Conservation (phyloP, 768 basidiomycete genomes). For the Termitomyces sp. region DNA sequence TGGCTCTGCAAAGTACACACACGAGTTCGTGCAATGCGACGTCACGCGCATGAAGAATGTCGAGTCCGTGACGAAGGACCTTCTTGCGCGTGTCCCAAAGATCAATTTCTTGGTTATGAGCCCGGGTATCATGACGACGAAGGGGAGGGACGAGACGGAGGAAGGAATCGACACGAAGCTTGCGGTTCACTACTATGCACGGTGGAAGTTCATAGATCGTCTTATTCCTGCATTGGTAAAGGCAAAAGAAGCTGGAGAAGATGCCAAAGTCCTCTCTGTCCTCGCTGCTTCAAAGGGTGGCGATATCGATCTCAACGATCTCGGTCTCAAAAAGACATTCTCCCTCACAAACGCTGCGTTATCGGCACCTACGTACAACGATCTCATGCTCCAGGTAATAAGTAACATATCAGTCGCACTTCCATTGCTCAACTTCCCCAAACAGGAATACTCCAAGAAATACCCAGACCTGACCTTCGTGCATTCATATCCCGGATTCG, state of each 20-base stretch:
- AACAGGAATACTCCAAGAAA: slow-evolving; percentile 27
- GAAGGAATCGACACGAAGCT: slow-evolving; percentile 30
- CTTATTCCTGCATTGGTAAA: slow-evolving; percentile 36
- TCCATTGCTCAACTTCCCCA: neutral
- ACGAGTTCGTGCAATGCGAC: slow-evolving; percentile 44
- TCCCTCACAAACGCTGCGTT: slow-evolving; percentile 22
- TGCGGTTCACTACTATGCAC: slow-evolving; percentile 43
- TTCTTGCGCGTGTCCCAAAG: slow-evolving; percentile 30
- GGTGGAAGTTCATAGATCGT: slow-evolving; percentile 43
- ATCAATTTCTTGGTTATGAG: slow-evolving; percentile 46
- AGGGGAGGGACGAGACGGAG: slow-evolving; percentile 26
- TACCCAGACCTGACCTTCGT: slow-evolving; percentile 32
- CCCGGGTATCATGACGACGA: slow-evolving; percentile 34
- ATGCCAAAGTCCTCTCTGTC: slow-evolving; percentile 45
- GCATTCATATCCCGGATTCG: slow-evolving; percentile 32
- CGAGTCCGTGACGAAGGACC: slow-evolving; percentile 23
- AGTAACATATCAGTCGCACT: neutral
- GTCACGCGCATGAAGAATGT: slow-evolving; percentile 40
- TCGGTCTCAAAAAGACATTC: slow-evolving; percentile 37
- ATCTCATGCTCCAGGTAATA: slow-evolving; percentile 35
- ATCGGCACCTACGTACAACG: slow-evolving; percentile 31
- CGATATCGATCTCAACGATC: slow-evolving; percentile 36
- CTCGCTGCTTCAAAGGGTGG: slow-evolving; percentile 30
- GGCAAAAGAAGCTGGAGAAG: slow-evolving; percentile 43
- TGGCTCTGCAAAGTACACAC: slow-evolving; percentile 11